Percentiles rank a stretch among this genome's conserved stretches.
Conservation (phyloP, 176 grass and related monocot species). For the Hyparrhenia diplandra region DNA sequence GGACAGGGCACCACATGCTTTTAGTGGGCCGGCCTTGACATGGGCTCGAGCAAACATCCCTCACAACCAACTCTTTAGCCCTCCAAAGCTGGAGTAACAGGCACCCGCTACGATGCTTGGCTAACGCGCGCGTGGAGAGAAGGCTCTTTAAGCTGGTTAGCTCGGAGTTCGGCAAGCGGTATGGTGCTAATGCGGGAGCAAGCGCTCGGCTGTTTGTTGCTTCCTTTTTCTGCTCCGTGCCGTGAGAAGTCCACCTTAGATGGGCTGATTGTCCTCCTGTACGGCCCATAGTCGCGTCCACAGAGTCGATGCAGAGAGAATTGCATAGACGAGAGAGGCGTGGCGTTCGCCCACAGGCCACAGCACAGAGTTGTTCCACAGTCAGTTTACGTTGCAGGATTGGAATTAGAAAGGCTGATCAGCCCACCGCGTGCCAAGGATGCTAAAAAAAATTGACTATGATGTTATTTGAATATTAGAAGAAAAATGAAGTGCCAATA, state of each 20-base stretch:
- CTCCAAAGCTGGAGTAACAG: slow-evolving; percentile 22
- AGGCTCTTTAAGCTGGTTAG: neutral
- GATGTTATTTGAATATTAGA: too few relatives aligned
- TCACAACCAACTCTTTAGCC: slow-evolving; percentile 1
- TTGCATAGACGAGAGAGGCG: too few relatives aligned
- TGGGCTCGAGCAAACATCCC: neutral
- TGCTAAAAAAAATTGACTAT: too few relatives aligned
- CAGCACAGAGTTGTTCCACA: too few relatives aligned
- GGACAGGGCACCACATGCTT: neutral
- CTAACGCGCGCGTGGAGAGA: neutral
- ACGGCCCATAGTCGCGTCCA: too few relatives aligned
- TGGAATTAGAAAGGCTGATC: too few relatives aligned
- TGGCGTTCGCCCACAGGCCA: too few relatives aligned
- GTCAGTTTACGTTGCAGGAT: too few relatives aligned
- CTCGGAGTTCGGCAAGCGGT: accelerated
- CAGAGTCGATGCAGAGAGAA: too few relatives aligned
- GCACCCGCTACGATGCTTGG: neutral
- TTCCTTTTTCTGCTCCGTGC: too few relatives aligned
- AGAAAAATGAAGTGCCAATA: too few relatives aligned
- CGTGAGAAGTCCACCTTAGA: neutral
- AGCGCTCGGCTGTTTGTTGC: neutral
- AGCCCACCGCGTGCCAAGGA: too few relatives aligned
- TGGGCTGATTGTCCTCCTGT: neutral
- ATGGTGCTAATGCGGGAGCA: neutral
- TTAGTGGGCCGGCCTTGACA: neutral